Conservation (phyloP, 805 yeast genomes). For the Candida oleophila region DNA sequence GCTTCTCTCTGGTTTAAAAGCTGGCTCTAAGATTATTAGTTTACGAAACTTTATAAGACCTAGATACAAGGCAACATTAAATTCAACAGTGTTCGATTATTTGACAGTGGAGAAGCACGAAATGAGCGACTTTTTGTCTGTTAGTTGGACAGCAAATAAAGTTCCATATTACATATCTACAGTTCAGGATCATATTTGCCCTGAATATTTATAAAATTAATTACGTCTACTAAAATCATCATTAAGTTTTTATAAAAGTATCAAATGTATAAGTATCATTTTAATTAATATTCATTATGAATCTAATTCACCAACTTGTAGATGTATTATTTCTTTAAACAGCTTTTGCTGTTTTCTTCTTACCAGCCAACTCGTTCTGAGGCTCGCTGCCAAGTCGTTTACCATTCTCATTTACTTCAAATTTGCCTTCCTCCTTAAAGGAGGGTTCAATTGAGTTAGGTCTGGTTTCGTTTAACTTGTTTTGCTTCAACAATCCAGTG, state of each 20-base stretch:
- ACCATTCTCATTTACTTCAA: background rate
- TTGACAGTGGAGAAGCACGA: conserved; percentile 58
- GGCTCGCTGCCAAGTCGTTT: conserved; percentile 4
- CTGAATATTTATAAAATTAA: conserved; percentile 25
- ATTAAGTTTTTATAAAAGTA: background rate
- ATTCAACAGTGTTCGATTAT: conserved; percentile 58
- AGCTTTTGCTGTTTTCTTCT: background rate
- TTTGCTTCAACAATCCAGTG: conserved; percentile 12
- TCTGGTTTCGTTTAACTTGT: conserved; percentile 28
- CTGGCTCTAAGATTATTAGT: conserved; percentile 78
- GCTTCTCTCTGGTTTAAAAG: conserved; percentile 59
- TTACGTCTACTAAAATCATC: conserved; percentile 1
- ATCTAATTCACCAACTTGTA: background rate
- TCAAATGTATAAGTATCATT: background rate
- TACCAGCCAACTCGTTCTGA: background rate
- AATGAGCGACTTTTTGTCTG: conserved; percentile 67
- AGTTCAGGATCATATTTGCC: conserved; percentile 44
- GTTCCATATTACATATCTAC: conserved; percentile 78
- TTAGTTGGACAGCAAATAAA: conserved; percentile 88
- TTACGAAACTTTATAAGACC: conserved; percentile 78
- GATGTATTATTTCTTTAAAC: too few species aligned
- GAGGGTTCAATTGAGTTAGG: conserved; percentile 37
- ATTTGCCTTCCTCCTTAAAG: conserved; percentile 1
- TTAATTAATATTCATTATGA: background rate
- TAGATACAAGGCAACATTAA: conserved; percentile 62